phyloP scores from a whole-genome alignment of 306 rosid species.

The Cicer judaicum region DNA sequence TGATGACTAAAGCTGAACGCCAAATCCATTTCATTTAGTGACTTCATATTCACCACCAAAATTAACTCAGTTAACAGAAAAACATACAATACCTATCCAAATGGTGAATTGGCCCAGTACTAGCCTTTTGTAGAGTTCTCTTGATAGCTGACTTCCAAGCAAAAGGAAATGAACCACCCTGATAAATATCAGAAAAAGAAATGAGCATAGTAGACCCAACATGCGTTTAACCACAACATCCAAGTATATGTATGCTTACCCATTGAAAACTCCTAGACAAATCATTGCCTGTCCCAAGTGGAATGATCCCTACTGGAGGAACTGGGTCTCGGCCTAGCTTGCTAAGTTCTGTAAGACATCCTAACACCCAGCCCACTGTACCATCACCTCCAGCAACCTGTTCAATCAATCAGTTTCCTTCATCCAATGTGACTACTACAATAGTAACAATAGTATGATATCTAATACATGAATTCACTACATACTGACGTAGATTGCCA shows the following conservation, averaged over 20 bases:
- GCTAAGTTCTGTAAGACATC: conserved; percentile 77
- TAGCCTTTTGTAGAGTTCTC: conserved; percentile 69
- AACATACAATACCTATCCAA: conserved; percentile 71
- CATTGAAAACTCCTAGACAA: conserved; percentile 91
- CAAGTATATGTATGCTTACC: conserved; percentile 62
- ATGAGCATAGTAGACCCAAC: conserved; percentile 44
- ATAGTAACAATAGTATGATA: conserved; percentile 3
- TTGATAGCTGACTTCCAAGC: conserved; percentile 89
- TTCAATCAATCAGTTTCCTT: conserved; percentile 49
- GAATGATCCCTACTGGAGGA: conserved; percentile 90
- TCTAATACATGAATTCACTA: conserved; percentile 26
- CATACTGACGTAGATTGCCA: background rate
- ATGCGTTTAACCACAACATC: conserved; percentile 31
- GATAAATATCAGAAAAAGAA: conserved; percentile 46
- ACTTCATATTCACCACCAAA: conserved; percentile 35
- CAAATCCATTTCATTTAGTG: conserved; percentile 6
- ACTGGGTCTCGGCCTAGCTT: conserved; percentile 61
- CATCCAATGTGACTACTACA: conserved; percentile 40
- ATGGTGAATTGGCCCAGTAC: conserved; percentile 58
- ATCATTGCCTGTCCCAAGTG: conserved; percentile 98
- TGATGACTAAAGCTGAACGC: conserved; percentile 28
- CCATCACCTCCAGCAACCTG: conserved; percentile 99
- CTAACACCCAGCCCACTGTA: conserved; percentile 97
- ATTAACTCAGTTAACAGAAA: conserved; percentile 7
- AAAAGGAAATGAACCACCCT: conserved; percentile 99